Evolutionary conservation across 2,329 filamentous ascomycete species (phyloP).

Genomic region (Coniella lustricola): DNA sequence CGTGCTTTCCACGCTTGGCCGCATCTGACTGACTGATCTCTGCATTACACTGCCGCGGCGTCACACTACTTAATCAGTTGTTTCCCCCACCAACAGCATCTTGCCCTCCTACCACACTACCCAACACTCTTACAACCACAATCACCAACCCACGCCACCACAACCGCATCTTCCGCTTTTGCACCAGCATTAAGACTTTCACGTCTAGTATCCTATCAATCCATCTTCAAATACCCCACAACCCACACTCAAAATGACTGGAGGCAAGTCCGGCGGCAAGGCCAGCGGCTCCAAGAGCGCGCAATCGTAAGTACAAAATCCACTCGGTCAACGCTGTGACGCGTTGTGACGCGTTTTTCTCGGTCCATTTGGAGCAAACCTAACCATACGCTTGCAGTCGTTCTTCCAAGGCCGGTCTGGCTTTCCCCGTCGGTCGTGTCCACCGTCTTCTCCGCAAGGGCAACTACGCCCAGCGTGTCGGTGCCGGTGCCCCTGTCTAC

Average conservation of each 20-base stretch:
- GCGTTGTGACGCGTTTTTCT: constrained; percentile 27
- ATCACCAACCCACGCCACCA: constrained; percentile 11
- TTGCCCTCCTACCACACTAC: constrained; percentile 26
- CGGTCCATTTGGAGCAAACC: constrained; percentile 16
- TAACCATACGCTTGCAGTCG: constrained; percentile 55
- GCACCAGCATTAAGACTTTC: constrained; percentile 21
- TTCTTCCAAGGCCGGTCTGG: constrained; percentile 98
- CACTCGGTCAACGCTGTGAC: constrained; percentile 18
- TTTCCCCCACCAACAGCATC: constrained; percentile 35
- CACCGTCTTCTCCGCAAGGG: constrained; percentile 98
- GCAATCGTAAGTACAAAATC: constrained; percentile 76
- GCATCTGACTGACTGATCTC: constrained; percentile 33
- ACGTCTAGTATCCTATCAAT: constrained; percentile 2
- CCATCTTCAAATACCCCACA: constrained; percentile 23
- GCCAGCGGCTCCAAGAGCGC: constrained; percentile 98
- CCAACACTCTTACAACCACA: constrained; percentile 19
- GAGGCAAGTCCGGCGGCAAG: constrained; percentile 99
- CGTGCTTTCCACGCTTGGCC: not conserved
- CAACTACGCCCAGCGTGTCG: constrained; percentile 99
- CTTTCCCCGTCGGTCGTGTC: constrained; percentile 98
- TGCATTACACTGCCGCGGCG: constrained; percentile 26
- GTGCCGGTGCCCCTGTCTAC: constrained; percentile 96
- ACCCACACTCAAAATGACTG: constrained; percentile 83
- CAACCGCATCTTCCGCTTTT: constrained; percentile 24
- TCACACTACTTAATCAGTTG: constrained; percentile 51